These are phyloP conservation scores for Hippophae tibetana DNA, from an alignment of 306 rosid genomes.

Conservation along the genomic window DNA sequence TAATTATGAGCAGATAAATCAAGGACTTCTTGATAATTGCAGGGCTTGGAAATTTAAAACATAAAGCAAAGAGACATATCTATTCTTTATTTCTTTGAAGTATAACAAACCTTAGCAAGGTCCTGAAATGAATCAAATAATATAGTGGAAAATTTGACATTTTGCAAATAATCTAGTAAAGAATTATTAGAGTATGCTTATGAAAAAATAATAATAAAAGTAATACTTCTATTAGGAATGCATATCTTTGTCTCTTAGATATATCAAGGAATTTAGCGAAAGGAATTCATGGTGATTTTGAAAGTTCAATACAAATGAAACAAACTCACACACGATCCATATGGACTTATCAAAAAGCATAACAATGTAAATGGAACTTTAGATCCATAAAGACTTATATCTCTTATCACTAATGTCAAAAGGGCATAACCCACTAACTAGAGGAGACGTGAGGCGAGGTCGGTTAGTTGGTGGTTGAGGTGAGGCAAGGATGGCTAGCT, in stretches of 20 bases:
- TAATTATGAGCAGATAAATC: slow-evolving; percentile 38
- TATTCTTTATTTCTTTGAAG: slow-evolving; percentile 21
- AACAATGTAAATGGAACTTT: slow-evolving; percentile 19
- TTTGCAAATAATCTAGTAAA: slow-evolving; percentile 23
- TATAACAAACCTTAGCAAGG: slow-evolving; percentile 20
- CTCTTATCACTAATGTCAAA: slow-evolving; percentile 22
- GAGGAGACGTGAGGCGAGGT: too few relatives aligned
- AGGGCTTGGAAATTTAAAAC: slow-evolving; percentile 17
- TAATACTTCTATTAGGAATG: too few relatives aligned
- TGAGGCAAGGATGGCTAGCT: too few relatives aligned
- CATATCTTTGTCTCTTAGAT: too few relatives aligned
- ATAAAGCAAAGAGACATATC: slow-evolving; percentile 23
- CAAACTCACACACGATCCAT: too few relatives aligned
- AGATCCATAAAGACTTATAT: slow-evolving; percentile 36
- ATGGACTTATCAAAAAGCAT: not conserved
- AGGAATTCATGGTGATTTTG: too few relatives aligned
- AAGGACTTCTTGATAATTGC: slow-evolving; percentile 28
- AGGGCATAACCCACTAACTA: slow-evolving; percentile 7
- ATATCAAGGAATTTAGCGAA: too few relatives aligned
- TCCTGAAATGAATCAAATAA: slow-evolving; percentile 33
- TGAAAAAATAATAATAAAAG: too few relatives aligned
- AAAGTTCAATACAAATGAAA: too few relatives aligned
- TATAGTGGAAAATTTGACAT: slow-evolving; percentile 46
- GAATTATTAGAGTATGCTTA: not conserved
- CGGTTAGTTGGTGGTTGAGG: too few relatives aligned